A percentile compares a stretch with the other conserved stretches of the same genome.
These are phyloP conservation scores for Venturia carpophila DNA, from an alignment of 2,329 filamentous ascomycete species.

Conservation along the genomic window DNA sequence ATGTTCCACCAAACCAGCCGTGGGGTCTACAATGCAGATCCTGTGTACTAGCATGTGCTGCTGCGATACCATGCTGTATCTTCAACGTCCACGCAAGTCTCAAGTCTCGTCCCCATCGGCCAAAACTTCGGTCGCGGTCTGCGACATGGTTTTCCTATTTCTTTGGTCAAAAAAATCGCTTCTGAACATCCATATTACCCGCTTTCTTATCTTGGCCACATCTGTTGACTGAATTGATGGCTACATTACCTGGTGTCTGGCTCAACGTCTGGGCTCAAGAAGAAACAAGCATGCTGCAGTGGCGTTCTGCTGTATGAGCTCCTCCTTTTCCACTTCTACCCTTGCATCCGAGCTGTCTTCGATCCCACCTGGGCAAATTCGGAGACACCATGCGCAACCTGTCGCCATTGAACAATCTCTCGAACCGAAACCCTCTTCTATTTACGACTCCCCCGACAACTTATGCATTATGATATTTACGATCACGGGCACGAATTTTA, in stretches of 20 bases:
- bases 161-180: not conserved
- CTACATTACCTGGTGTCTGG: not conserved
- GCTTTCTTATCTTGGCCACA: not conserved
- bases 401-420: too few species aligned
- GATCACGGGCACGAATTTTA: not conserved
- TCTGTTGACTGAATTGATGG: not conserved
- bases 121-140: not conserved
- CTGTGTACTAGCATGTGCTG: not conserved
- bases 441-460: not conserved
- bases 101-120: not conserved
- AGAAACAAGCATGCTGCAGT: not conserved
- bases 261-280: not conserved
- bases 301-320: not conserved
- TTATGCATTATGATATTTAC: slow-evolving; percentile 2
- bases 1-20: slow-evolving; percentile 10
- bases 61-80: not conserved
- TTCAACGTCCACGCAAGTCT: not conserved
- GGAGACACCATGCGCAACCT: not conserved
- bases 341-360: not conserved
- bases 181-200: not conserved
- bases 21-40: slow-evolving; percentile 14
- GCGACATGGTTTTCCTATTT: not conserved
- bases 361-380: not conserved
- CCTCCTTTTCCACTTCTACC: not conserved
- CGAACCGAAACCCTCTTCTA: too few species aligned